Percentiles rank a stretch among this genome's conserved stretches.
phyloP scores from a whole-genome alignment of 73 alveolate species.

The Paramecium biaurelia region DNA sequence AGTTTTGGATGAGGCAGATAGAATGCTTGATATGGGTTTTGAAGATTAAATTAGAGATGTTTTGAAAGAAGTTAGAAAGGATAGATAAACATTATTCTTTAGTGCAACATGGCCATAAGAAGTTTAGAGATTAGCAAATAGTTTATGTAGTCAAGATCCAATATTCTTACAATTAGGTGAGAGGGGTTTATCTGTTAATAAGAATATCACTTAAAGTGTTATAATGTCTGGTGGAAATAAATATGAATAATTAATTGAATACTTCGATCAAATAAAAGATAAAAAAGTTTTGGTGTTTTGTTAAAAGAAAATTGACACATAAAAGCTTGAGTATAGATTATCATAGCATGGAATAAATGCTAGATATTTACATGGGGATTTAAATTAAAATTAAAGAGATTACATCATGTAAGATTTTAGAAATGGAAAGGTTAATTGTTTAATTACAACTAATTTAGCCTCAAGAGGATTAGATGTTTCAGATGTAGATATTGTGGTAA shows the following conservation, averaged over 20 bases:
- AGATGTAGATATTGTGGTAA: slow-evolving; percentile 85
- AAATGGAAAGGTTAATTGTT: slow-evolving; percentile 69
- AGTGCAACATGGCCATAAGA: slow-evolving; percentile 75
- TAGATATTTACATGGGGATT: slow-evolving; percentile 82
- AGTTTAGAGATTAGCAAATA: slow-evolving; percentile 65
- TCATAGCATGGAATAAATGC: slow-evolving; percentile 72
- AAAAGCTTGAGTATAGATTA: slow-evolving; percentile 69
- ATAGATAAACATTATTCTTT: slow-evolving; percentile 57
- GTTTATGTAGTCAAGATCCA: slow-evolving; percentile 53
- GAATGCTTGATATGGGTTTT: slow-evolving; percentile 91
- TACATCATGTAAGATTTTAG: slow-evolving; percentile 76
- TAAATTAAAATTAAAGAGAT: slow-evolving; percentile 90
- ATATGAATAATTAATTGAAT: slow-evolving; percentile 2
- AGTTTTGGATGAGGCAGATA: slow-evolving; percentile 83
- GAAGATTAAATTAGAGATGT: slow-evolving; percentile 73
- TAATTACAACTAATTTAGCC: slow-evolving; percentile 96
- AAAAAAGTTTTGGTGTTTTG: slow-evolving; percentile 80
- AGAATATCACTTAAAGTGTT: neutral
- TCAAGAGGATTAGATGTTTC: slow-evolving; percentile 93
- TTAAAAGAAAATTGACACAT: slow-evolving; percentile 72
- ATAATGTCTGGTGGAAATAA: slow-evolving; percentile 29
- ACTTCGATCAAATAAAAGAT: slow-evolving; percentile 50
- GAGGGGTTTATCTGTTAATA: slow-evolving; percentile 71
- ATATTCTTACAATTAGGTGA: slow-evolving; percentile 68
- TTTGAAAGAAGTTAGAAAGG: slow-evolving; percentile 58